These are phyloP conservation scores for Asterionellopsis glacialis DNA, from an alignment of 108 stramenopile genomes.

Conservation along the genomic window DNA sequence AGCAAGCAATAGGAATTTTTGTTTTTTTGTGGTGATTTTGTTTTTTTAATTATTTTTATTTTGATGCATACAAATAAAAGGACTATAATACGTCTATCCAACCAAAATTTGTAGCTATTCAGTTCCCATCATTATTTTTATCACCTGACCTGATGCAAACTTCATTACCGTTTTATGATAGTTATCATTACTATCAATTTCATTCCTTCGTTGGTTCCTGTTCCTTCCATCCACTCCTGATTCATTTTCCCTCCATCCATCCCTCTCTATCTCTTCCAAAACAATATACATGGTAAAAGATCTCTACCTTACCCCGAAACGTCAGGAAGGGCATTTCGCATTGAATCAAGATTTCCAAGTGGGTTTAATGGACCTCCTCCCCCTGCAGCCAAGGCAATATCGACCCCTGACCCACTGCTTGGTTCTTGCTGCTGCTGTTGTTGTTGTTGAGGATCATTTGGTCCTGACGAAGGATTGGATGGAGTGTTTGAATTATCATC, in stretches of 20 bases:
- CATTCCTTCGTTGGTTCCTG: no score
- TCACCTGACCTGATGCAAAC: not conserved
- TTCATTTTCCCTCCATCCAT: not conserved
- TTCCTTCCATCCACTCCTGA: no score
- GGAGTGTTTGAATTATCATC: not conserved
- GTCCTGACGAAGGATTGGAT: not conserved
- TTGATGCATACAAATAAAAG: not conserved
- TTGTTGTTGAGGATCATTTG: not conserved
- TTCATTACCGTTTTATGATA: not conserved
- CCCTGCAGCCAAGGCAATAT: not conserved
- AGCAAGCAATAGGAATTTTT: not conserved
- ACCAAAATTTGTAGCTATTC: not conserved
- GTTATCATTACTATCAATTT: no score
- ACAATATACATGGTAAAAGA: not conserved
- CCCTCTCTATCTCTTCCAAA: not conserved
- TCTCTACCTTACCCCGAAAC: not conserved
- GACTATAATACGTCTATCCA: no score
- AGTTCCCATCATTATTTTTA: not conserved
- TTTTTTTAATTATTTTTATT: not conserved
- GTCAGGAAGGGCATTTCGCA: slow-evolving; percentile 30
- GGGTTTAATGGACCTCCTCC: slow-evolving; percentile 4
- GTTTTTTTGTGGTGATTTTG: not conserved
- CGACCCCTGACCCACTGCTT: not conserved
- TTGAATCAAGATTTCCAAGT: slow-evolving; percentile 27
- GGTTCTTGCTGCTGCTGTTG: no score